Evolutionary conservation across 352 stramenopile species (phyloP), one percentile per base, ranked within the genome.

Genomic region (Paralagenidium karlingii): DNA sequence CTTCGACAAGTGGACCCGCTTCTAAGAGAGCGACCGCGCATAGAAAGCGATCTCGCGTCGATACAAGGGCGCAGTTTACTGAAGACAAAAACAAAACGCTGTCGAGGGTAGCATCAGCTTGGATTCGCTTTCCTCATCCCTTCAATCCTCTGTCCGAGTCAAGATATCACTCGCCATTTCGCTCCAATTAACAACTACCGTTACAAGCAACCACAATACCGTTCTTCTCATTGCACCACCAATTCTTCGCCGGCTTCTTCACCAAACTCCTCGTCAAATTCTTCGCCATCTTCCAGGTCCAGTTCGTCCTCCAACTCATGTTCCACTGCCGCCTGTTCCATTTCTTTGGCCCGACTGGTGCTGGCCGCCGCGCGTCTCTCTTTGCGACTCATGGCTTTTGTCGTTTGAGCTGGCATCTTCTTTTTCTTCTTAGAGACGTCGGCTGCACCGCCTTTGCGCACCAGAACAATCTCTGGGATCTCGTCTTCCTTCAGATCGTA

Each of bases 401-500:
- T 75, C 49, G 45, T n/a, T 63, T 30, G 43, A 19, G 31, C 31
- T 43, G 50, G 38, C 16, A 49, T 38, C 42, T 69, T 52, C 20
- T 42, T 39, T 3, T 65, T 48, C 45, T 75, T 74, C 24, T 51
- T 41, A 18, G 68, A 60, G 33, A 75, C 76, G 1, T 82, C 39
- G 16, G 27, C n/a, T n/a, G n/a, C n/a, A n/a, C n/a, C n/a, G n/a
- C n/a, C 46, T 38, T 85, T 82, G 30, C 74, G 66, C 39, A 91
- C 74, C 13, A 91, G 59, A 32, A 91, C 57, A 19, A 91, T 46
- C 43, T 85, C 70, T 2, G 75, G 70, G 2, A 91, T 46, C 22
- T 83, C 74, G 13, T 68, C 48, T 37, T 71, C 71, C 26, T 55
- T 43, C 4, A 87, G 48, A 11, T 47, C 47, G 30, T 58, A 42